These are phyloP conservation scores for Fusarium sp. DNA, from an alignment of 2,329 filamentous ascomycete genomes.

Conservation along the genomic window DNA sequence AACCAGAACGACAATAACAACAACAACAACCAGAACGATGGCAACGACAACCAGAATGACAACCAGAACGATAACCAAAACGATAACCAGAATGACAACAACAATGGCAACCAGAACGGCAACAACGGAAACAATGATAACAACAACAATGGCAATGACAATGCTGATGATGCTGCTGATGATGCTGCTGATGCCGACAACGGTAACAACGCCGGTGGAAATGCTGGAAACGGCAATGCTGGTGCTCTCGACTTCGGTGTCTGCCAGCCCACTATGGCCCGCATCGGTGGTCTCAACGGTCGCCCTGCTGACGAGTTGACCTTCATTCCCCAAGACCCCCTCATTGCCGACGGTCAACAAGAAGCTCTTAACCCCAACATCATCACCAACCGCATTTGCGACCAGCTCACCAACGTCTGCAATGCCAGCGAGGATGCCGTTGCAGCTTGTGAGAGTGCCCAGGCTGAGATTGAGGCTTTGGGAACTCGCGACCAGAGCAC, in stretches of 20 bases:
- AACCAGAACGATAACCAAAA: not conserved
- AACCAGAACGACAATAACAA: not conserved
- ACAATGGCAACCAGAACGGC: not conserved
- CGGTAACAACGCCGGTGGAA: not conserved
- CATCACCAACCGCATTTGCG: constrained; percentile 78
- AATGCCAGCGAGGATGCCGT: constrained; percentile 70
- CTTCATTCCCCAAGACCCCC: constrained; percentile 74
- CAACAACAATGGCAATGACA: not conserved
- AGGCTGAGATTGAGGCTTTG: constrained; percentile 63
- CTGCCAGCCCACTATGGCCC: constrained; percentile 69
- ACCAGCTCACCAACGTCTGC: constrained; percentile 76
- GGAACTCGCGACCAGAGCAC: constrained; percentile 62
- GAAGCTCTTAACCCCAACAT: constrained; percentile 79
- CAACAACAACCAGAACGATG: not conserved
- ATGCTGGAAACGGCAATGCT: constrained; percentile 1
- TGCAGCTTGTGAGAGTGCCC: constrained; percentile 63
- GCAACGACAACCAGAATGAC: constrained; percentile 4
- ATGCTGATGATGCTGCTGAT: not conserved
- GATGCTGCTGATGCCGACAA: constrained; percentile 4
- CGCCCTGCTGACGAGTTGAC: constrained; percentile 71
- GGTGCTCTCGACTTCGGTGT: constrained; percentile 62
- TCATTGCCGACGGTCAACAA: constrained; percentile 69
- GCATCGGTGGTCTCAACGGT: constrained; percentile 67
- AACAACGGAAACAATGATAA: not conserved
- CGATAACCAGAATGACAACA: not conserved